Evolutionary conservation across 2,329 filamentous ascomycete genomes (phyloP).

Genomic region (Ophiostoma pallidulum): DNA sequence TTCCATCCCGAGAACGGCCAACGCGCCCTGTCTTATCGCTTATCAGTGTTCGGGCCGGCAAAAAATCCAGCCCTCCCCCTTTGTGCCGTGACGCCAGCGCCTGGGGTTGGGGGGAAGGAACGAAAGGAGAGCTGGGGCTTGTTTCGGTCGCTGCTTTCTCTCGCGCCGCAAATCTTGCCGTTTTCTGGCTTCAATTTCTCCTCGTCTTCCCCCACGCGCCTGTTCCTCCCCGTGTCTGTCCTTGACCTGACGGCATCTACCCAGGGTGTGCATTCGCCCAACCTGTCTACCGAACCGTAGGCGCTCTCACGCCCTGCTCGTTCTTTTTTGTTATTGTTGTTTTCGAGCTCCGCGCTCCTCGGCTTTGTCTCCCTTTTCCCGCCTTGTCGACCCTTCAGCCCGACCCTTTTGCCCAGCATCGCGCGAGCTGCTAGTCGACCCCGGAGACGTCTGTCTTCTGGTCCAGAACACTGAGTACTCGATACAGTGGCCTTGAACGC

Average conservation of each 20-base stretch:
- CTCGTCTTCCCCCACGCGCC: background rate
- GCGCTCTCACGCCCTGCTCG: no score
- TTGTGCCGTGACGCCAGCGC: slow-evolving; percentile 17
- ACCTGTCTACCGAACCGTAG: no score
- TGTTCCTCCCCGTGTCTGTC: background rate
- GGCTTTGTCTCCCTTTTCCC: no score
- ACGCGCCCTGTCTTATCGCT: slow-evolving; percentile 13
- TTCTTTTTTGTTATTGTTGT: no score
- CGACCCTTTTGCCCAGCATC: no score
- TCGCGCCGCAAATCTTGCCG: slow-evolving; percentile 15
- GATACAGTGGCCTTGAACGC: no score
- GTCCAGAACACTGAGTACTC: no score
- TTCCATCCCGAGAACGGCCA: no score
- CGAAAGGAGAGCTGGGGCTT: slow-evolving; percentile 4
- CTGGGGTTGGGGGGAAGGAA: slow-evolving; percentile 1
- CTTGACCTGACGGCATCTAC: no score
- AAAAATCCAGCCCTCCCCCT: slow-evolving; percentile 18
- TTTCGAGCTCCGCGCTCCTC: no score
- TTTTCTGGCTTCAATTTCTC: slow-evolving; percentile 3
- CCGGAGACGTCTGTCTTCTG: no score
- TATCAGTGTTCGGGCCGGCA: slow-evolving; percentile 18
- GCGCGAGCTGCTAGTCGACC: background rate
- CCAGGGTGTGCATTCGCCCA: no score
- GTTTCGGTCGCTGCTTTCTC: slow-evolving; percentile 6
- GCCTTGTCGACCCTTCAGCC: background rate